Evolutionary conservation across 225 moss, liverwort and hornwort species (phyloP).

Genomic region (Sphagnum tenellum): DNA sequence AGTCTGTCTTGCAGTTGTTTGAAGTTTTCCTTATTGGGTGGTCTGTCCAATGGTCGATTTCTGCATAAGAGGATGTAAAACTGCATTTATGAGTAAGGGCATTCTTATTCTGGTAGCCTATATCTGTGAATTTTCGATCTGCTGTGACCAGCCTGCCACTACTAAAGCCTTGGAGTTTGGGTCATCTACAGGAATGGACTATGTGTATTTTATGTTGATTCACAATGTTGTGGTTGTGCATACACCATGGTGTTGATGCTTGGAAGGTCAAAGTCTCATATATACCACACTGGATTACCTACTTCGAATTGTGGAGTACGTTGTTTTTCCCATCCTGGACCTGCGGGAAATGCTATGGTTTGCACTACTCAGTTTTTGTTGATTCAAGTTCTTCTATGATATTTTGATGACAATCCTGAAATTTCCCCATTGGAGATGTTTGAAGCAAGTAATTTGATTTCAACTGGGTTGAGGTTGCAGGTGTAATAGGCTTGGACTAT

Average conservation of each 20-base stretch:
- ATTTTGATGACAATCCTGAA: neutral
- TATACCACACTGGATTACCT: slow-evolving; percentile 49
- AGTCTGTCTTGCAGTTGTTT: neutral
- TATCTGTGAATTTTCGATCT: no score
- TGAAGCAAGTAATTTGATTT: neutral
- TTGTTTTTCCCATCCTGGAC: neutral
- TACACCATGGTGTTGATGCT: no score
- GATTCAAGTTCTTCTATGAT: neutral
- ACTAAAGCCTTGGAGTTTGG: no score
- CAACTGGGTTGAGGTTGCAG: slow-evolving; percentile 16
- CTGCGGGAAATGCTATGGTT: no score
- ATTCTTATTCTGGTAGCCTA: no score
- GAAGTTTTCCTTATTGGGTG: neutral
- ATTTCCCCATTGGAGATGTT: neutral
- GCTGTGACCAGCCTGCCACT: no score
- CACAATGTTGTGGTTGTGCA: no score
- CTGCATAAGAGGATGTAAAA: neutral
- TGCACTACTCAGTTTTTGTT: neutral
- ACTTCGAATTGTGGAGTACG: slow-evolving; percentile 50
- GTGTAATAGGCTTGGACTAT: slow-evolving; percentile 33
- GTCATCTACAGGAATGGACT: no score
- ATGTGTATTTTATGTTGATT: no score
- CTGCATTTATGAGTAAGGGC: neutral
- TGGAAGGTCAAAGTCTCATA: slow-evolving; percentile 45
- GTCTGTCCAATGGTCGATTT: neutral